These are phyloP conservation scores for Fusarium duplospermum DNA, from an alignment of 2,329 filamentous ascomycete species.

Conservation along the genomic window DNA sequence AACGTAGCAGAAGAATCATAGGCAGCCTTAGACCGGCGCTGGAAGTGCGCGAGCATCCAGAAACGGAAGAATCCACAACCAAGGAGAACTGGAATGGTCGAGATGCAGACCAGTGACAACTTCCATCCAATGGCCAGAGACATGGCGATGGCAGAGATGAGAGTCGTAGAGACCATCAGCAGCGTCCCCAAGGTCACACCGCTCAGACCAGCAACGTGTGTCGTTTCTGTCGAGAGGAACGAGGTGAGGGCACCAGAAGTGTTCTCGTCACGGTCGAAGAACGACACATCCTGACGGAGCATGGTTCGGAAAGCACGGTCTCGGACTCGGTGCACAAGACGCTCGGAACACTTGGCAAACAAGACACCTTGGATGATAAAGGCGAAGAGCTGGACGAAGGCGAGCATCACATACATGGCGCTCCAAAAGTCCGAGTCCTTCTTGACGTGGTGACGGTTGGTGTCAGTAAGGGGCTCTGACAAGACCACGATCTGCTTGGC, in stretches of 20 bases:
- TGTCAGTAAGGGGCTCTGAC: constrained; percentile 62
- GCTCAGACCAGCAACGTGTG: constrained; percentile 87
- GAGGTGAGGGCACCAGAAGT: constrained; percentile 89
- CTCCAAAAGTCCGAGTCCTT: constrained; percentile 86
- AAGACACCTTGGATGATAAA: constrained; percentile 76
- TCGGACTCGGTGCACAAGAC: constrained; percentile 84
- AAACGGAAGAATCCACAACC: constrained; percentile 90
- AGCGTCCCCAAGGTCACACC: constrained; percentile 90
- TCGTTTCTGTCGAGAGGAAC: constrained; percentile 90
- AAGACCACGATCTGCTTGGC: constrained; percentile 86
- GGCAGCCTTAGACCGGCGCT: constrained; percentile 80
- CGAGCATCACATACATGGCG: constrained; percentile 89
- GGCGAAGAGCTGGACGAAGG: constrained; percentile 76
- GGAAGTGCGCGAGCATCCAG: constrained; percentile 83
- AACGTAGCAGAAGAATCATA: constrained; percentile 86
- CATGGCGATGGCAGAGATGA: constrained; percentile 78
- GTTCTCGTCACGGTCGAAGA: constrained; percentile 92
- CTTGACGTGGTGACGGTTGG: constrained; percentile 67
- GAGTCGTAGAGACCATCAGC: constrained; percentile 81
- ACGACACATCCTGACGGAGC: constrained; percentile 91
- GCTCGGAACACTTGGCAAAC: constrained; percentile 89
- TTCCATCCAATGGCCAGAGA: constrained; percentile 88
- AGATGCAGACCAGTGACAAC: constrained; percentile 82
- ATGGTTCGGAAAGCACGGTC: constrained; percentile 86
- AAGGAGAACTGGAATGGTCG: constrained; percentile 81